Base-by-base conservation (phyloP, 352 stramenopile species). In the Phytophthora hybrid region DNA sequence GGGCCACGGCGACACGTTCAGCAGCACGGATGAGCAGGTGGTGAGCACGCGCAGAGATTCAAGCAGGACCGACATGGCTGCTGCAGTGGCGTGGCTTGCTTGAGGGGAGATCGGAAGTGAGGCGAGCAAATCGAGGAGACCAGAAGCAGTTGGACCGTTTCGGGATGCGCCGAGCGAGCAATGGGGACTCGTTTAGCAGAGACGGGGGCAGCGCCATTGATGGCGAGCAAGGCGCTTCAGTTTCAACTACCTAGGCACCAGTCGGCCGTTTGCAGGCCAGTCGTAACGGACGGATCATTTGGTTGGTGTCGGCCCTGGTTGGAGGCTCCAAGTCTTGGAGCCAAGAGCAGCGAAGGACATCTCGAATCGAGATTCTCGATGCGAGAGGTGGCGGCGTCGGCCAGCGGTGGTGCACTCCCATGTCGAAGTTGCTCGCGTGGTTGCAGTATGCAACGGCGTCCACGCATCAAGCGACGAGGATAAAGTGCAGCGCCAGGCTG, bases 1-100 rank as follows among this genome's bases (percentile, higher is more conserved):
- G 1, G 74, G 74, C 74, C 71, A 77, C 18, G 77, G 77, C 59
- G 74, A 81, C 10, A 84, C 52, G 61, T 76, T 80, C 46, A 79
- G 74, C 41, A 81, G 51, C 26, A 80, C 66, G 14, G 79, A 79
- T 60, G 74, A 81, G 60, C 74, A 69, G 18, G 74, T 77, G 46
- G 76, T 73, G 61, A 83, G 53, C 7, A 78, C 54, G 31, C 79
- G 74, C 44, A 86, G 32, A 8, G 71, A 66, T 46, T 79, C 59
- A 52, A 85, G 73, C 62, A 81, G 58, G 66, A 84, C 14, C 54
- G 60, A 69, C 69, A 86, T 86, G 37, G 23, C 37, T 49, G 60
- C 23, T 26, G 34, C 9, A 11, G 34, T 41, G 34, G 34, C 0
- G 9, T 11, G 34, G 34, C 34, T 41, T 4, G 34, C 34, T 41